A percentile compares a stretch with the other conserved stretches of the same genome.
Conservation (phyloP, 2,329 filamentous ascomycete genomes). For the Paecilomyces variotii region DNA sequence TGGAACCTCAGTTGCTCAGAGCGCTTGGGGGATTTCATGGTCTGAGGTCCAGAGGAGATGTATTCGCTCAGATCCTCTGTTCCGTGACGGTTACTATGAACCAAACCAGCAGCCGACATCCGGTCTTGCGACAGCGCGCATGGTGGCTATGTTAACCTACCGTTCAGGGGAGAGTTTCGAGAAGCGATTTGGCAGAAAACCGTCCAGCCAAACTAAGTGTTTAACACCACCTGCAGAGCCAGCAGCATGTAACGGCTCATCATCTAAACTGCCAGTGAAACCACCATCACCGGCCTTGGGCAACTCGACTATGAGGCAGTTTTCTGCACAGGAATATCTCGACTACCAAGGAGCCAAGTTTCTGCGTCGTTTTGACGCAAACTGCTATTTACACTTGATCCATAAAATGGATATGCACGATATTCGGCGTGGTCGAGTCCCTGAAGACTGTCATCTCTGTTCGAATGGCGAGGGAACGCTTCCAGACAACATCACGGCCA, state of each 20-base stretch:
- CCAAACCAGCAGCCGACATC: slow-evolving; percentile 23
- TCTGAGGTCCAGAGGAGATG: slow-evolving; percentile 81
- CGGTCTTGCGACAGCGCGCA: slow-evolving; percentile 29
- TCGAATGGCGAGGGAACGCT: background rate
- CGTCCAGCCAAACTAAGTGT: background rate
- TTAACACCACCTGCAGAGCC: background rate
- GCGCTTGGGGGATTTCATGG: slow-evolving; percentile 87
- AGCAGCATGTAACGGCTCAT: background rate
- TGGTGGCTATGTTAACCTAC: slow-evolving; percentile 35
- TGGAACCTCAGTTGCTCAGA: slow-evolving; percentile 75
- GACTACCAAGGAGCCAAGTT: slow-evolving; percentile 35
- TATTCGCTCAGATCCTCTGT: slow-evolving; percentile 26
- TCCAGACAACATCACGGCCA: background rate
- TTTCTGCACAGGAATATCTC: slow-evolving; percentile 30
- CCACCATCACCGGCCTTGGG: background rate
- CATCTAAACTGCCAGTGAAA: background rate
- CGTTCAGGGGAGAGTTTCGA: slow-evolving; percentile 29
- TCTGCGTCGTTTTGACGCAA: slow-evolving; percentile 30
- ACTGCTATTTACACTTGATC: slow-evolving; percentile 32
- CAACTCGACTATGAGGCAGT: slow-evolving; percentile 6
- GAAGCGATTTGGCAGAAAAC: slow-evolving; percentile 23
- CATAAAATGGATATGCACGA: slow-evolving; percentile 35
- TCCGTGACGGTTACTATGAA: slow-evolving; percentile 26
- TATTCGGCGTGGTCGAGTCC: slow-evolving; percentile 15
- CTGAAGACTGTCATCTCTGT: background rate